Evolutionary conservation across 305 asterid species (phyloP).

Genomic region (Lippia alba): DNA sequence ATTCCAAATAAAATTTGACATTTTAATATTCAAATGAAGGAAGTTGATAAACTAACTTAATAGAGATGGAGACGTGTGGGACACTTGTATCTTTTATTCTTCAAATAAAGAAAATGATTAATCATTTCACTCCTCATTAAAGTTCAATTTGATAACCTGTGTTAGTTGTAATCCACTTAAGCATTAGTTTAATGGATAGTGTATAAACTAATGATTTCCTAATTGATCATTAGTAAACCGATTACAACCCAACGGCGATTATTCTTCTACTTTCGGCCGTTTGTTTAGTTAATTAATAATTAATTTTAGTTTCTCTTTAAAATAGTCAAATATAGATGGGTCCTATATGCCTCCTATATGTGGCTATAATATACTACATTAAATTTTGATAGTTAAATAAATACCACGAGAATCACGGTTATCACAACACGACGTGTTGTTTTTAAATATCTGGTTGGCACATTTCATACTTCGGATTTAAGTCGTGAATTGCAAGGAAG

Average conservation of each 20-base stretch:
- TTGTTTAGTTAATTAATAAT: slow-evolving; percentile 27
- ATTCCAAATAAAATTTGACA: not conserved
- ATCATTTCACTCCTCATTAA: slow-evolving; percentile 20
- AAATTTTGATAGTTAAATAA: slow-evolving; percentile 14
- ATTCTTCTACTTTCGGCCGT: slow-evolving; percentile 40
- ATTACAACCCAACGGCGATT: slow-evolving; percentile 41
- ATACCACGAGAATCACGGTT: slow-evolving; percentile 46
- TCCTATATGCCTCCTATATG: slow-evolving; percentile 6
- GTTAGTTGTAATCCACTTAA: slow-evolving; percentile 47
- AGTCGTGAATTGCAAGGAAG: no score
- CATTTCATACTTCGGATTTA: no score
- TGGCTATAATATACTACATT: not conserved
- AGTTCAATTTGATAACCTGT: slow-evolving; percentile 26
- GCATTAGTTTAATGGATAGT: slow-evolving; percentile 18
- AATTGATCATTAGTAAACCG: slow-evolving; percentile 25
- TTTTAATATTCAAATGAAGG: not conserved
- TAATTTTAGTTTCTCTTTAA: slow-evolving; percentile 3
- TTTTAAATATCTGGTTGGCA: not conserved
- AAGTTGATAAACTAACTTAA: not conserved
- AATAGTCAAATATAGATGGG: slow-evolving; percentile 35
- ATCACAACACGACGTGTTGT: slow-evolving; percentile 19
- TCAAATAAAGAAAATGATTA: not conserved
- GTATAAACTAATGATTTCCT: slow-evolving; percentile 29
- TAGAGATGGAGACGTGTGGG: slow-evolving; percentile 32
- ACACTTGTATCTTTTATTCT: slow-evolving; percentile 4